These are phyloP conservation scores for Flagelloscypha sp. DNA, from an alignment of 768 basidiomycete genomes.

Conservation along the genomic window DNA sequence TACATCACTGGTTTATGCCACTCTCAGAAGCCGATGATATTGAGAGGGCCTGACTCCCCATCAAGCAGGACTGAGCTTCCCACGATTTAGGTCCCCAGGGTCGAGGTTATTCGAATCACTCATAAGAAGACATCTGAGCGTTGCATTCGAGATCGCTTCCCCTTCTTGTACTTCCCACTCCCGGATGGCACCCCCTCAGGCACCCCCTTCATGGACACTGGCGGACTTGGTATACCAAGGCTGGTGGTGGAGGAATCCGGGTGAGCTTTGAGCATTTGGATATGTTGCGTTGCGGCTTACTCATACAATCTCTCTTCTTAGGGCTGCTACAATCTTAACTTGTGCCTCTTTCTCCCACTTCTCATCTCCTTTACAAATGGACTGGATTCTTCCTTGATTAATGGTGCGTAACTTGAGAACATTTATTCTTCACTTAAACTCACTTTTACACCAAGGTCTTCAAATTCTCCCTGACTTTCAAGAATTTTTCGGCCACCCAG, in stretches of 20 bases:
- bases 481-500: conserved; percentile 43
- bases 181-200: conserved; percentile 16
- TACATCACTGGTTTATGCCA: no score
- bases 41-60: no score
- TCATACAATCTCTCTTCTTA: conserved; percentile 16
- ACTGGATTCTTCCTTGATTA: conserved; percentile 59
- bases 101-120: no score
- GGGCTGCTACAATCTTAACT: conserved; percentile 52
- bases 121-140: no score
- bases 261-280: conserved; percentile 24
- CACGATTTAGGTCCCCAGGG: no score
- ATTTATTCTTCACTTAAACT: no score
- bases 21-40: no score
- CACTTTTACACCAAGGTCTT: no score
- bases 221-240: conserved; percentile 53
- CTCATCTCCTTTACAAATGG: conserved; percentile 61
- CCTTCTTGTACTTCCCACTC: conserved; percentile 4
- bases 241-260: conserved; percentile 54
- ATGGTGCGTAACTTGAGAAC: no score
- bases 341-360: conserved; percentile 54
- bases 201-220: conserved; percentile 43
- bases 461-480: conserved; percentile 64
- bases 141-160: no score
- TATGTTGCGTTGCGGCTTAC: background rate
- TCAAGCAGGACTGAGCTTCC: no score